Base-by-base conservation (phyloP, 768 basidiomycete genomes). In the Psilocybe tampanensis region DNA sequence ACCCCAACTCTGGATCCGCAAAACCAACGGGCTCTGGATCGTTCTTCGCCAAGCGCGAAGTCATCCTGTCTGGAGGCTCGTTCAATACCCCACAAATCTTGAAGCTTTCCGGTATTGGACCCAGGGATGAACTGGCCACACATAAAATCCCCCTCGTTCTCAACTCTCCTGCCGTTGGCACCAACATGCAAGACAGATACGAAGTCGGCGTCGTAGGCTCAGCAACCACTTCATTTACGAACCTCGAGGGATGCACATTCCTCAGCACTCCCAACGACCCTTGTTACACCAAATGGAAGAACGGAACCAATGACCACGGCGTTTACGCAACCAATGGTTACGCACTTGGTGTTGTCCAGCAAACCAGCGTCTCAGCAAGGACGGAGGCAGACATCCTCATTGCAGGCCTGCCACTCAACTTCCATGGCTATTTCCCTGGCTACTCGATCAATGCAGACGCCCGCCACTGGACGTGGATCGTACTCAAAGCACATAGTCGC, bases 11-110 rank as follows among this genome's bases (percentile, higher is more conserved):
- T 7, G 32, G 32, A 2, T 34, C 33, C 1, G 56, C 43, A 8
- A 18, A 12, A 9, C 54, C 66, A 15, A 60, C 70, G 6, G 71
- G 64, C 24, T 71, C 67, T 4, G 52, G 65, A 19, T 75, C 76
- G 11, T 78, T 85, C 53, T 74, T 71, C 26, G 85, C 83, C 19
- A 76, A 69, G 54, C 85, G 82, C 65, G 86, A 87, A 66, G 84
- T 85, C 48, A 78, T 86, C 51, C 66, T 82, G 44, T 64, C 79
- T 12, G 79, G 75, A 12, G 83, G 83, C 44, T 70, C 77, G 1
- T 69, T 84, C 43, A 79, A 79, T 29, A 78, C 74, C 49, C 81
- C 85, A 1, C 77, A 81, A 11, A 71, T 85, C 12, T 69, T 86
- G 8, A 72, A 81, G 70, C 73, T 76, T 8, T 82, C 80, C 44